Evolutionary conservation across 2,329 filamentous ascomycete genomes (phyloP).

Genomic region (Leptographium radiaticola): DNA sequence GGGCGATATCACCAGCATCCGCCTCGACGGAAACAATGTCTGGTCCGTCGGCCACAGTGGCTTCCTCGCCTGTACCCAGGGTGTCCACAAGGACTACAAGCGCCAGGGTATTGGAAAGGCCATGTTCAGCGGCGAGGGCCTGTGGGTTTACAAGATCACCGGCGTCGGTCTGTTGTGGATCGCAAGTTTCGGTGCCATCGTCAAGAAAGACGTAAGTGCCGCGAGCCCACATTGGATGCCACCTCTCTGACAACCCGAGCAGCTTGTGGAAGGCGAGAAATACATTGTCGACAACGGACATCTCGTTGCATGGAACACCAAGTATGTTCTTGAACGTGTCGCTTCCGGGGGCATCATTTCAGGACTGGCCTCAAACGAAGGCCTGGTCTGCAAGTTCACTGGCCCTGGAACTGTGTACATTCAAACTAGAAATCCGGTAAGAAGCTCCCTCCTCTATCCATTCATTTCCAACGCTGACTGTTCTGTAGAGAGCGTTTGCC

Average conservation of each 20-base stretch:
- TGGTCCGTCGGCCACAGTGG: constrained; percentile 84
- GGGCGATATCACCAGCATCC: constrained; percentile 75
- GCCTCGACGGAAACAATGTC: constrained; percentile 54
- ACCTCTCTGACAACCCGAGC: not conserved
- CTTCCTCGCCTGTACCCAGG: constrained; percentile 74
- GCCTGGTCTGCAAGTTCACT: constrained; percentile 86
- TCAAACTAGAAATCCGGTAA: constrained; percentile 75
- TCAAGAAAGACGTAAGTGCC: constrained; percentile 72
- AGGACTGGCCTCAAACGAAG: constrained; percentile 69
- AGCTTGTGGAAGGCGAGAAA: constrained; percentile 57
- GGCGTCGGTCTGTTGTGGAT: constrained; percentile 79
- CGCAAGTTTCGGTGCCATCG: constrained; percentile 87
- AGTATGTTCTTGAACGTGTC: constrained; percentile 82
- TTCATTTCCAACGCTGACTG: not conserved
- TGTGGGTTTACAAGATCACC: constrained; percentile 79
- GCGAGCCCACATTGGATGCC: not conserved
- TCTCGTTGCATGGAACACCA: constrained; percentile 91
- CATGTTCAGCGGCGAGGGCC: constrained; percentile 84
- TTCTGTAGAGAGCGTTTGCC: constrained; percentile 33
- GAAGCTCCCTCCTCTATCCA: constrained; percentile 13
- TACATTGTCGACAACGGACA: constrained; percentile 93
- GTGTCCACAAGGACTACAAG: constrained; percentile 80
- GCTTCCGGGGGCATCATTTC: constrained; percentile 88
- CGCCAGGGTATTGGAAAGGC: constrained; percentile 76
- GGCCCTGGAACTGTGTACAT: constrained; percentile 85